Base-by-base conservation (phyloP, 2,329 filamentous ascomycete species). In the Uncinocarpus reesii region DNA sequence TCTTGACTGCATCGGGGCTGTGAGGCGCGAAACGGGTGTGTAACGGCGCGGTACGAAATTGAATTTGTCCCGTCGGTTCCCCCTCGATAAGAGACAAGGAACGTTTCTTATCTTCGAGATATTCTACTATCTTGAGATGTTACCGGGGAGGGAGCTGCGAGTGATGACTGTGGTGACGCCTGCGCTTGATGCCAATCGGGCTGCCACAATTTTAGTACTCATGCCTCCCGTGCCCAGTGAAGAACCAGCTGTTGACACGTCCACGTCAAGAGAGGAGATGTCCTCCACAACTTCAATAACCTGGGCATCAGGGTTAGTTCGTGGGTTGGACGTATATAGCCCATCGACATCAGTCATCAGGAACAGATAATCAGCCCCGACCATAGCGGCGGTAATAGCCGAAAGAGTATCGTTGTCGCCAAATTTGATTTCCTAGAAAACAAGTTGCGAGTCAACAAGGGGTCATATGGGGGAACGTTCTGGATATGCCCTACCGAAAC, bases 291-390 rank as follows among this genome's bases (percentile, higher is more conserved):
- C 84, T 60, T 93, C 84, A 51, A 98, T 96, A 0, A 92, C 80
- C 60, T 83, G 79, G 7, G 92, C 92, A 60, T 95, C 84, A 0
- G 87, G 81, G 59, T 94, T 75, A 1, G 80, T 82, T 24, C 92
- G 78, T 1, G 92, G 92, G 59, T 98, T 98, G 67, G 90, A 92
- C 66, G 94, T 88, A 66, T 98, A 98, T 10, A 98, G 74, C 62
- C 90, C 95, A 64, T 98, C 92, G 41, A 98, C 92, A 62, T 98
- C 92, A 1, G 92, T 98, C 92, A 98, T 96, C 54, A 98, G 76
- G 68, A 98, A 98, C 7, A 98, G 76, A 59, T 95, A 86, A 61
- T 98, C 89, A 43, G 92, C 92, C 60, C 95, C 87, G 16, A 96
- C 86, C 88, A 96, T 96, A 56, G 85, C 92, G 1, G 92, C 87